These are phyloP conservation scores for Wickerhamomyces silvicola DNA, from an alignment of 805 yeast genomes.

Conservation along the genomic window DNA sequence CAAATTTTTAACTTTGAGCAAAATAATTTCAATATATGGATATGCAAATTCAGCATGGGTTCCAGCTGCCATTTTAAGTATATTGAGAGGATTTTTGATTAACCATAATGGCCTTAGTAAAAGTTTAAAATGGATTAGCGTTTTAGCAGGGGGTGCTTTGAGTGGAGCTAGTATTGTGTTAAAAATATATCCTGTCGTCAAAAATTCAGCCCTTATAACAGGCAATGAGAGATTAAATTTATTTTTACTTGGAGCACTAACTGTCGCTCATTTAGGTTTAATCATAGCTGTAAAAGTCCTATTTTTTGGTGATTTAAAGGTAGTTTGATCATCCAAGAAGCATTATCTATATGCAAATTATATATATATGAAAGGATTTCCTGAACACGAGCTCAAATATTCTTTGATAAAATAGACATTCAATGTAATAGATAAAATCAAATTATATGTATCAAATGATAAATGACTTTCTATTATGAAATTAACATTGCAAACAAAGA, in stretches of 20 bases:
- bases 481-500: too few relatives aligned
- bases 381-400: too few relatives aligned
- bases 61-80: constrained; percentile 63
- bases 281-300: constrained; percentile 59
- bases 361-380: not conserved
- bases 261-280: constrained; percentile 47
- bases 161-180: constrained; percentile 50
- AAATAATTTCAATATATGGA: constrained; percentile 71
- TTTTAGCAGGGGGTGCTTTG: constrained; percentile 50
- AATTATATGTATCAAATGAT: too few relatives aligned
- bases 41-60: constrained; percentile 81
- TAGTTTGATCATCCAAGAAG: too few relatives aligned
- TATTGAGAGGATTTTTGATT: constrained; percentile 49
- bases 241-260: constrained; percentile 34
- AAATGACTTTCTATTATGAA: too few relatives aligned
- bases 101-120: constrained; percentile 37
- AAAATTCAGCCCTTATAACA: constrained; percentile 26
- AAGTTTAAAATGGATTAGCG: constrained; percentile 57
- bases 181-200: constrained; percentile 38
- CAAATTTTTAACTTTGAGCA: constrained; percentile 43
- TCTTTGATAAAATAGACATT: too few relatives aligned
- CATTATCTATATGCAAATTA: too few relatives aligned
- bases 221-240: constrained; percentile 32
- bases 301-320: constrained; percentile 45
- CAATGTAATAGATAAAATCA: too few relatives aligned